A percentile compares a stretch with the other conserved stretches of the same genome.
Evolutionary conservation across 306 rosid species (phyloP).

Genomic region (Vigna radiata): DNA sequence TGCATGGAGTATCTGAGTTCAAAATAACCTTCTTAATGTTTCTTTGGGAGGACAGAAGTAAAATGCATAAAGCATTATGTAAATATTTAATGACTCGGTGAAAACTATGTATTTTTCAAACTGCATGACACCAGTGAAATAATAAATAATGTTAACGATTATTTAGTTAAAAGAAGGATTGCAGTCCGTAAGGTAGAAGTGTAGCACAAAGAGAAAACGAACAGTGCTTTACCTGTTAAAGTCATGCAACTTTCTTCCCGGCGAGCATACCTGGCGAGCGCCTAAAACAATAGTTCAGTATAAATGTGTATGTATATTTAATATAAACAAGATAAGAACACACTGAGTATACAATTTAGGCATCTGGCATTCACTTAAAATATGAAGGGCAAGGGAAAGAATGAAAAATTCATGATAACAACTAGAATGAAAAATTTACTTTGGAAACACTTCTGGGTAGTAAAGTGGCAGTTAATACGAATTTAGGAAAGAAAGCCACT

Average conservation of each 20-base stretch:
- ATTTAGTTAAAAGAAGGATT: conserved; percentile 18
- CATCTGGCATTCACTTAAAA: conserved; percentile 7
- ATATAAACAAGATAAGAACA: conserved; percentile 11
- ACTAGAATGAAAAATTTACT: conserved; percentile 1
- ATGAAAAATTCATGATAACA: conserved; percentile 13
- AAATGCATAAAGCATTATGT: conserved; percentile 33
- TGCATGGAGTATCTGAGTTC: conserved; percentile 13
- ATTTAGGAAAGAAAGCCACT: conserved; percentile 8
- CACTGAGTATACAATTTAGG: conserved; percentile 15
- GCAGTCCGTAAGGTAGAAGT: background rate
- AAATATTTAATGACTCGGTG: conserved; percentile 7
- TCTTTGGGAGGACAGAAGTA: conserved; percentile 23
- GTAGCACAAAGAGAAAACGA: background rate
- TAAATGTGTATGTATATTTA: background rate
- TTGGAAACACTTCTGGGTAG: conserved; percentile 3
- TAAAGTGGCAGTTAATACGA: conserved; percentile 6
- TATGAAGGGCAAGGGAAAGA: conserved; percentile 31
- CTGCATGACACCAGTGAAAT: conserved; percentile 17
- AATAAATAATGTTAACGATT: background rate
- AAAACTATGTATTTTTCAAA: conserved; percentile 14
- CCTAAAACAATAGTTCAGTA: conserved; percentile 57
- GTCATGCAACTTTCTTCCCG: conserved; percentile 85
- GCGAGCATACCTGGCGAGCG: conserved; percentile 85
- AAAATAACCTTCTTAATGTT: background rate
- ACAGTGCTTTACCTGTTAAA: conserved; percentile 68